Base-by-base conservation (phyloP, 2,329 filamentous ascomycete species). In the Didymella exigua region DNA sequence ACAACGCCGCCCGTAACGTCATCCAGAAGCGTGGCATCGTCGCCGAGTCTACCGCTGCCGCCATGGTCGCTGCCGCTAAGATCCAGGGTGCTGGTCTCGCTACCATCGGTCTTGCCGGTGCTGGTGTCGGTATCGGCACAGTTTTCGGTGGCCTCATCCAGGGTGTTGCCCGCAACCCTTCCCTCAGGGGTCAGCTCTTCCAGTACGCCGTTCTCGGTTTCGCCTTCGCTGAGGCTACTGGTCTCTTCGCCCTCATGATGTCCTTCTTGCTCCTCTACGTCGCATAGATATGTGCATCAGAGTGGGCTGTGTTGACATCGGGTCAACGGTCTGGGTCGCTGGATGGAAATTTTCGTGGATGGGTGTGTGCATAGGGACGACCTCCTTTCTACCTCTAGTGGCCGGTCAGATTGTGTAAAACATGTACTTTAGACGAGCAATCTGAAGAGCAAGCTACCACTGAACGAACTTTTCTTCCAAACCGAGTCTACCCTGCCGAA, bases 201-300 rank as follows among this genome's bases (percentile, higher is more conserved):
- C 90, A 89, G 71, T 93, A 95, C 83, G 90, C 90, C 86, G 93
- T 95, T 89, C 84, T 95, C 77, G 90, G 91, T 84, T 95, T 95
- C 84, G 91, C 90, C 78, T 95, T 95, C 88, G 90, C 93, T 81
- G 91, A 95, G 81, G 90, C 91, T 82, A 91, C 90, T 73, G 89
- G 89, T 75, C 78, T 83, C 58, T 83, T 83, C 77, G 80, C 81
- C 62, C 77, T 83, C 69, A 80, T 80, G 78, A 78, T 80, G 72
- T 75, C 74, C 52, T 76, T 76, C 73, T 58, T 76, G 58, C 71
- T 75, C 67, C 72, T 75, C 68, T 76, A 75, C 73, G 74, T 75
- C 54, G 71, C 72, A 60, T 75, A 75, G 71, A 74, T 66, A 61
- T 67, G 64, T 72, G 67, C 67, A 63, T 65, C 56, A 57, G 65